Percentiles rank a stretch among this genome's conserved stretches.
Conservation (phyloP, 192 early-diverging fungal genomes). For the Coemansia sp. region DNA sequence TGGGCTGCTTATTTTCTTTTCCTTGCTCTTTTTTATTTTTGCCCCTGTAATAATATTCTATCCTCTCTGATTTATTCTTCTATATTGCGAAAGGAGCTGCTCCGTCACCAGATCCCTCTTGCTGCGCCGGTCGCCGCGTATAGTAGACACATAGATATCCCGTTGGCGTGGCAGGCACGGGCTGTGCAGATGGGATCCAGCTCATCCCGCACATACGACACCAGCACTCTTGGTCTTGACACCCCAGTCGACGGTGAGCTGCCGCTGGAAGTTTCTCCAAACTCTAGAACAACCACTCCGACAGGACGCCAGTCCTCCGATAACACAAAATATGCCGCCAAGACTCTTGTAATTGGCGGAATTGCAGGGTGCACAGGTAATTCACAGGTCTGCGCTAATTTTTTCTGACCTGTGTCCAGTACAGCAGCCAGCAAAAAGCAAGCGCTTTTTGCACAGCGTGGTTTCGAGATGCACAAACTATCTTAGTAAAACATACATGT, state of each 20-base stretch:
- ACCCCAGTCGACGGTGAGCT: background rate
- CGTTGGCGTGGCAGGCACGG: background rate
- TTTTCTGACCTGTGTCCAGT: background rate
- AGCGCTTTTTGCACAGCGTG: no score
- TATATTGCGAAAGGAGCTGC: no score
- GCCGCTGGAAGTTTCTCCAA: background rate
- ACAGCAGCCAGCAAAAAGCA: background rate
- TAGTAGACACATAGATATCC: background rate
- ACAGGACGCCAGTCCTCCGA: constrained; percentile 4
- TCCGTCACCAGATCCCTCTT: background rate
- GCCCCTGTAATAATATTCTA: no score
- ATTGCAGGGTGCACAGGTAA: constrained; percentile 55
- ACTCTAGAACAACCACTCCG: background rate
- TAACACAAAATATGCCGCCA: constrained; percentile 30
- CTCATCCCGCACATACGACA: background rate
- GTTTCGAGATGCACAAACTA: no score
- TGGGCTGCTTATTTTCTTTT: no score
- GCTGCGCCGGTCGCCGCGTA: background rate
- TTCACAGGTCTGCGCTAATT: background rate
- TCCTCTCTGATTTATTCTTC: no score
- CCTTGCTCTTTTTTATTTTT: no score
- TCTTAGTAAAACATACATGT: background rate
- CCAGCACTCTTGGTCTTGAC: background rate
- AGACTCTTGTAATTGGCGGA: constrained; percentile 44
- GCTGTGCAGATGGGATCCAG: background rate